Evolutionary conservation across 805 yeast species (phyloP).

Genomic region (Ascoidea asiatica): DNA sequence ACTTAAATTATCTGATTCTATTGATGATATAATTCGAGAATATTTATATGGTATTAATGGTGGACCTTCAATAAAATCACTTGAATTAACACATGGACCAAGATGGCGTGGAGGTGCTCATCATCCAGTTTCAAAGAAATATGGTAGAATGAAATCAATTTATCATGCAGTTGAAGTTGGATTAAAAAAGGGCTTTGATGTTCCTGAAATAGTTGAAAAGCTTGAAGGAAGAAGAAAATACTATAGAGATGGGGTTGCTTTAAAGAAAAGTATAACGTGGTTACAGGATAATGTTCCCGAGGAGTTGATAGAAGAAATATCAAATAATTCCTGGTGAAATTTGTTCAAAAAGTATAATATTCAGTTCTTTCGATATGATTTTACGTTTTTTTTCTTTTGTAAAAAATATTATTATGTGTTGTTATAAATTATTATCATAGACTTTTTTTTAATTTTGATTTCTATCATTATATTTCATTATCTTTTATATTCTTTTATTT

Average conservation of each 20-base stretch:
- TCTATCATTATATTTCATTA: background rate
- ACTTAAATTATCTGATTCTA: conserved; percentile 2
- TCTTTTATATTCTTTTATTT: too few species aligned
- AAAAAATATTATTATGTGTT: too few species aligned
- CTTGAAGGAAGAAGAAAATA: conserved; percentile 4
- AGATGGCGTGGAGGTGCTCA: conserved; percentile 14
- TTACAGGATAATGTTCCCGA: conserved; percentile 7
- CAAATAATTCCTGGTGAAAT: background rate
- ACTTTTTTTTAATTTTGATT: background rate
- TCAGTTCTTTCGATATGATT: background rate
- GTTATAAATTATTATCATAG: background rate
- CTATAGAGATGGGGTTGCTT: conserved; percentile 3
- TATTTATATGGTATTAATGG: conserved; percentile 10
- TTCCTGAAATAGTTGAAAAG: conserved; percentile 2
- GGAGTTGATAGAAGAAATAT: conserved; percentile 1
- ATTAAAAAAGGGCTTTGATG: conserved; percentile 1
- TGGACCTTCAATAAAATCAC: conserved; percentile 10
- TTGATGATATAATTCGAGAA: conserved; percentile 6
- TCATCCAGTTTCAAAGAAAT: conserved; percentile 12
- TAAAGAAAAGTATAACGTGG: conserved; percentile 7
- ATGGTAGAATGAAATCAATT: conserved; percentile 8
- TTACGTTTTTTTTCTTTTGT: too few species aligned
- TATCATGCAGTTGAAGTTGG: conserved; percentile 8
- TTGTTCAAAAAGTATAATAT: background rate
- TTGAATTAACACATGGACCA: conserved; percentile 10